These are phyloP conservation scores for Macadamia tetraphylla DNA, from an alignment of 164 flowering plant genomes.

Conservation along the genomic window DNA sequence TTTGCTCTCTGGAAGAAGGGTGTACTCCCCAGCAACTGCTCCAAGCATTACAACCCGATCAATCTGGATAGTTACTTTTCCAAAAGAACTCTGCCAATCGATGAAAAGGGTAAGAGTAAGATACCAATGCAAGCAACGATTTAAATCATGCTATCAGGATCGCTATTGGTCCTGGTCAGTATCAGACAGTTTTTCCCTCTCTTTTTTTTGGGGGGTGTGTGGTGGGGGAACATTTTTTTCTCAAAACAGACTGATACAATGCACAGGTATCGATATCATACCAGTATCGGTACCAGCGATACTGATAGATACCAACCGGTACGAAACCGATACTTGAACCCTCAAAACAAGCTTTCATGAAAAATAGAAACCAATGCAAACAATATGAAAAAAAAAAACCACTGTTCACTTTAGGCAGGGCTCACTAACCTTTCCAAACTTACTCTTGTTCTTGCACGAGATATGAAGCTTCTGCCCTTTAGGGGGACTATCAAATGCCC, in stretches of 20 bases:
- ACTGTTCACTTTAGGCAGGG: background rate
- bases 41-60: constrained; percentile 96
- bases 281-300: too few species aligned
- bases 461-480: constrained; percentile 84
- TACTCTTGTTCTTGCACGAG: constrained; percentile 90
- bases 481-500: constrained; percentile 89
- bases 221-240: too few species aligned
- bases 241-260: too few species aligned
- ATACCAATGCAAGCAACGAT: too few species aligned
- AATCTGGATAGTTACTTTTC: constrained; percentile 95
- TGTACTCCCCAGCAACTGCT: constrained; percentile 88
- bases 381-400: background rate
- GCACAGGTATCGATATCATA: too few species aligned
- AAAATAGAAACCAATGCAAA: background rate
- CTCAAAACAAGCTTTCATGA: too few species aligned
- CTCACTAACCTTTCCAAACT: constrained; percentile 85
- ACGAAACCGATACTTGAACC: too few species aligned
- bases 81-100: constrained; percentile 71
- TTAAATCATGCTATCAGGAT: too few species aligned
- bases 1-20: constrained; percentile 83
- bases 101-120: background rate
- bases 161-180: too few species aligned
- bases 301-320: too few species aligned
- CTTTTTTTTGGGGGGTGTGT: too few species aligned
- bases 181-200: too few species aligned